Evolutionary conservation across 179 eudicot species (phyloP), one percentile per base, ranked within the genome.

Genomic region (Dionaea muscipula): DNA sequence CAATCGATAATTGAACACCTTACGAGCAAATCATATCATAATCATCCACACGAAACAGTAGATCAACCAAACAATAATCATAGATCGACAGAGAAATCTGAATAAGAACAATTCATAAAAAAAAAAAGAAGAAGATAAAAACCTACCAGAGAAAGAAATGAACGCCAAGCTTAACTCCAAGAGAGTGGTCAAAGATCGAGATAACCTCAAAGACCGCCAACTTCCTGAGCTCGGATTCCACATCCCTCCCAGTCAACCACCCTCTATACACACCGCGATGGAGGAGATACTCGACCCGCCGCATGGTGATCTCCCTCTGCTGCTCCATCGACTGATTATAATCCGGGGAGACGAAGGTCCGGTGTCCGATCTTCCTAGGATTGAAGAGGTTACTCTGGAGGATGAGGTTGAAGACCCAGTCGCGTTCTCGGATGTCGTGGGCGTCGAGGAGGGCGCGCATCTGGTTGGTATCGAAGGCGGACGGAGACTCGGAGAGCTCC

Each of bases 71-170:
- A 24, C 19, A 17, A 24, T 21, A 47, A 47, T n/a, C n/a, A n/a
- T n/a, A n/a, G n/a, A n/a, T n/a, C 25, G 21, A 12, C 12, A 20
- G 12, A 3, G 15, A 20, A 17, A 25, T 10, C 11, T 5, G 12
- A 31, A 31, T 11, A 31, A 31, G 5, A 6, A 31, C 35, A 31
- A 31, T 31, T 11, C 5, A 31, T 31, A 6, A 31, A 31, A 4
- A 0, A 31, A 28, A n/a, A 23, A n/a, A 36, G 17, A 27, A 47
- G 11, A 28, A n/a, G 24, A 27, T 9, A n/a, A 25, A 26, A 46
- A 59, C 67, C 10, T 74, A 91, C 98, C 98, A 91, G 20, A 91
- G 73, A 53, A 80, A 75, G 74, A 84, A 80, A 61, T 91, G 98
- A 10, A 84, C 94, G 2, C 94, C 95, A 37, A 81, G 43, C 56